Conservation (phyloP, 805 yeast genomes). For the Priceomyces fermenticarens region DNA sequence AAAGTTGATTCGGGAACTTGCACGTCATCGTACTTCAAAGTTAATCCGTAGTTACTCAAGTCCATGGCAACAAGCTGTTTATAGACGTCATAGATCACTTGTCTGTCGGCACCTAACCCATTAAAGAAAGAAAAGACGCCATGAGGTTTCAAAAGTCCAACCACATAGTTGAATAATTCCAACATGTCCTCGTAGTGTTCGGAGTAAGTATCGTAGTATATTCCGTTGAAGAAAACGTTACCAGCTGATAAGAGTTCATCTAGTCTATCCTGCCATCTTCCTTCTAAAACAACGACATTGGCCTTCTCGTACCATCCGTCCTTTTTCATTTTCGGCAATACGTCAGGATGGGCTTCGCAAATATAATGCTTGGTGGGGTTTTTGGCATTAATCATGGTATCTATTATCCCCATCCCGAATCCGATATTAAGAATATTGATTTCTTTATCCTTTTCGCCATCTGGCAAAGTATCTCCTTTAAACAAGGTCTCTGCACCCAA, state of each 20-base stretch:
- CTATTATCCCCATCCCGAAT: constrained; percentile 97
- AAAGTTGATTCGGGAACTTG: constrained; percentile 42
- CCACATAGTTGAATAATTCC: constrained; percentile 75
- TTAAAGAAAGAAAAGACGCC: constrained; percentile 91
- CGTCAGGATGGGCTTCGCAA: constrained; percentile 94
- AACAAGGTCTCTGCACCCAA: constrained; percentile 76
- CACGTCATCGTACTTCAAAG: constrained; percentile 52
- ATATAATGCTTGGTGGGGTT: constrained; percentile 75
- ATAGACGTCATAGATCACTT: constrained; percentile 62
- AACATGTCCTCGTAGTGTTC: constrained; percentile 90
- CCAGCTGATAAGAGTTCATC: constrained; percentile 58
- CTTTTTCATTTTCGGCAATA: constrained; percentile 56
- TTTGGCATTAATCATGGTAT: constrained; percentile 62
- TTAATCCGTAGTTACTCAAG: constrained; percentile 72
- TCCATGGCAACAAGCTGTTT: constrained; percentile 78
- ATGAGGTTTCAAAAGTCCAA: constrained; percentile 75
- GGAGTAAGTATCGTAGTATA: constrained; percentile 90
- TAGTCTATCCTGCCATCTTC: constrained; percentile 89
- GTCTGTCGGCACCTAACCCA: constrained; percentile 56
- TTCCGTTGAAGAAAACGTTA: constrained; percentile 81
- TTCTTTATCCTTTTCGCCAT: constrained; percentile 33
- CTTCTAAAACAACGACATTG: constrained; percentile 72
- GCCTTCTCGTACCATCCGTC: constrained; percentile 84
- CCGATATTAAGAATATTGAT: constrained; percentile 76
- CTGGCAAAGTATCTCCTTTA: constrained; percentile 32